Evolutionary conservation across 345 rosid species (phyloP).

Genomic region (Diplotaxis tenuifolia): DNA sequence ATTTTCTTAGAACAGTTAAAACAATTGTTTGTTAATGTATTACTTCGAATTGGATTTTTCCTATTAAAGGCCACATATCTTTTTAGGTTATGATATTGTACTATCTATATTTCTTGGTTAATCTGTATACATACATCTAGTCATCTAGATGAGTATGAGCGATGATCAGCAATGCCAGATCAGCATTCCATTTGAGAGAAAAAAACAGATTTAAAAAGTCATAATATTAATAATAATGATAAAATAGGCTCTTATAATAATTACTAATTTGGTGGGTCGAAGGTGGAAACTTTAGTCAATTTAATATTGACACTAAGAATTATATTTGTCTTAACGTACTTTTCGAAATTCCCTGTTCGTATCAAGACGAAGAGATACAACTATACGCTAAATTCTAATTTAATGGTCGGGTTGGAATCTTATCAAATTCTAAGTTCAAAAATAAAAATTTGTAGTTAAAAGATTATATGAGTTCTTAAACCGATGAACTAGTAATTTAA

Average conservation of each 20-base stretch:
- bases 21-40: constrained; percentile 6
- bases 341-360: constrained; percentile 7
- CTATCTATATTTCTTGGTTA: neutral
- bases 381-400: neutral
- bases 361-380: constrained; percentile 7
- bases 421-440: neutral
- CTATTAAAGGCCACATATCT: neutral
- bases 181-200: constrained; percentile 29
- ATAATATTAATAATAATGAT: neutral
- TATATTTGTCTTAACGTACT: neutral
- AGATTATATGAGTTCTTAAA: neutral
- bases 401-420: constrained; percentile 7
- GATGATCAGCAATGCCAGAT: constrained; percentile 2
- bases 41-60: neutral
- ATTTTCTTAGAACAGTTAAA: too few relatives aligned
- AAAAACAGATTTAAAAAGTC: neutral
- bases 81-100: neutral
- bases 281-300: neutral
- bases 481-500: neutral
- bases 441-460: neutral
- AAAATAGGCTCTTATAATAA: neutral
- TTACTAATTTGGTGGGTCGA: neutral
- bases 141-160: constrained; percentile 14
- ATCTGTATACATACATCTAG: neutral
- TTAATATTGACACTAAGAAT: neutral